Evolutionary conservation across 2,329 filamentous ascomycete species (phyloP), one percentile per base, ranked within the genome.

Genomic region (Ceratocystis cubensis): DNA sequence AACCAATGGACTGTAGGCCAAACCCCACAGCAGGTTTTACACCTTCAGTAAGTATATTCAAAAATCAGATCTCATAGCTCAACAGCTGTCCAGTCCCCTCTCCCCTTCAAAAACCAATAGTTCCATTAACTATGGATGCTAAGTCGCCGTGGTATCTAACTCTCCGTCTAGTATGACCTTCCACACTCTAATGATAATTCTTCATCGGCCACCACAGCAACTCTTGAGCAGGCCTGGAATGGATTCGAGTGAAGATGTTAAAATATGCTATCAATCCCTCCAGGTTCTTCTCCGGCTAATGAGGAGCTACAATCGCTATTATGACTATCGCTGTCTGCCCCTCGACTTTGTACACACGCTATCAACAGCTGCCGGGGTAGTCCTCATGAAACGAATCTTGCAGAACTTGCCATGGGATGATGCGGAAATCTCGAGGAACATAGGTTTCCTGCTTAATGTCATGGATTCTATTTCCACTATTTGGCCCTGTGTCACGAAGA

Each of bases 381-480:
- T 81, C 30, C 73, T 81, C 69, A 79, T 81, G 77, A 76, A 77
- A 64, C 73, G 77, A 1, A 76, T 76, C 66, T 73, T 81, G 48
- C 73, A 78, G 37, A 71, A 73, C 6, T 73, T 75, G 0, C 72
- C 76, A 0, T 77, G 75, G 75, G 74, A 75, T 44, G 77, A 80
- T 67, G 70, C 72, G 0, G 74, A 80, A 62, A 80, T 85, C 33
- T 77, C 81, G 0, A 75, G 75, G 33, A 78, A 80, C 20, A 74
- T 86, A 28, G 78, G 79, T 7, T 75, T 78, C 17, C 75, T 78
- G n/a, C 72, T 78, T 0, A 78, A 81, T 3, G 78, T 79, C 45
- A 80, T 83, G 69, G 75, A 80, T 44, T 75, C 77, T n/a, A 80
- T 85, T 44, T 75, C 83, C 37, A 75, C 78, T 50, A 79, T 78